Evolutionary conservation across 2,329 filamentous ascomycete genomes (phyloP), one percentile per base, ranked within the genome.

Genomic region (Phialemoniopsis sp.): DNA sequence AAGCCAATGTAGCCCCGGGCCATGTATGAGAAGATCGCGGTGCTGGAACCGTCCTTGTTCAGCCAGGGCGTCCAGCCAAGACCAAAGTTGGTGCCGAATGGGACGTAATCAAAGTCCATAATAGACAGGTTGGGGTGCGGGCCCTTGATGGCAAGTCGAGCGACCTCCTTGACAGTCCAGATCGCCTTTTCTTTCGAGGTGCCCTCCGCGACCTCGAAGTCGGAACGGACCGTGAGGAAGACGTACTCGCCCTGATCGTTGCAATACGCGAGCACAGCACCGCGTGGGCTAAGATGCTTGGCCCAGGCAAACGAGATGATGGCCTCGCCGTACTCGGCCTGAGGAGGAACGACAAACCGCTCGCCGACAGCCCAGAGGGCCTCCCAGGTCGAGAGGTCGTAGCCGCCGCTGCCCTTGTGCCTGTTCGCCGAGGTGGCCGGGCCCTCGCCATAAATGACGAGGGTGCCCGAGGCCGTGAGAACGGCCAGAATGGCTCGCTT

Each of bases 291-390:
- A 2, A 70, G 49, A 46, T 68, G 62, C 36, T 55, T 60, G 1
- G 72, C 68, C 77, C 77, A 81, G 0, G 73, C 63, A 39, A 80
- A 76, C 0, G 72, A 64, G 6, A 63, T 62, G 32, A 80, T 64
- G 36, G 64, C 63, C 47, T 74, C 72, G 38, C 63, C 59, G 55
- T 65, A 48, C 46, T 66, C 56, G 39, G 40, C 56, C 45, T 50
- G 60, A 26, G 59, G 55, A 0, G 74, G 75, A 8, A 79, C 53
- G 7, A 73, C 63, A 19, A 78, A 43, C 3, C 66, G 66, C 31
- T 69, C 73, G 7, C 77, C 77, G 3, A 80, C 56, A 0, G 72
- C 73, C 76, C 76, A 81, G 2, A 78, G 62, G 2, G 73, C 64
- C 40, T 67, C 62, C 76, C 76, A 80, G 13, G 63, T 64, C 19